These are phyloP conservation scores for Cladosporium austrohemisphaericum DNA, from an alignment of 2,329 filamentous ascomycete genomes.

Conservation along the genomic window DNA sequence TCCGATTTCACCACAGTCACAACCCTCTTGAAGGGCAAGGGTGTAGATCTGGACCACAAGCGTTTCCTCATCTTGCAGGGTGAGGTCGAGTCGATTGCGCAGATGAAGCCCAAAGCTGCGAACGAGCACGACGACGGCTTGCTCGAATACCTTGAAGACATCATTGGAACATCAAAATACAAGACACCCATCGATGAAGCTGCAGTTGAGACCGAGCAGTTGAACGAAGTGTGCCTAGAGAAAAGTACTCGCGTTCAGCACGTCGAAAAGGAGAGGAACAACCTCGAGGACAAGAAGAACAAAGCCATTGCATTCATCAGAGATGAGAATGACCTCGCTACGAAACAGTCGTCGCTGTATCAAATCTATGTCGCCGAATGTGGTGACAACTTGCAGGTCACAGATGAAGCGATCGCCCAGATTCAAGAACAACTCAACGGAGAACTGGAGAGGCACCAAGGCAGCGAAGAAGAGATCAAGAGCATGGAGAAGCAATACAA, in stretches of 20 bases:
- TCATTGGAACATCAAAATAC: constrained; percentile 98
- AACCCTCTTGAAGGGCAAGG: constrained; percentile 76
- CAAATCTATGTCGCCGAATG: constrained; percentile 89
- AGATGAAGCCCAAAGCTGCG: constrained; percentile 96
- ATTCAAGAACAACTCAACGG: constrained; percentile 81
- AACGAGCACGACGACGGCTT: constrained; percentile 96
- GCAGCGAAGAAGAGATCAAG: constrained; percentile 86
- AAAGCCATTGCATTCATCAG: constrained; percentile 83
- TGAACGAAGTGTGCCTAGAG: constrained; percentile 93
- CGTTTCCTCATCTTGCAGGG: constrained; percentile 95
- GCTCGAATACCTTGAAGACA: constrained; percentile 94
- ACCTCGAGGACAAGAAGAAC: constrained; percentile 93
- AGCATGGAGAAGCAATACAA: constrained; percentile 81
- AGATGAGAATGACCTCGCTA: constrained; percentile 86
- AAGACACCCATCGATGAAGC: constrained; percentile 95
- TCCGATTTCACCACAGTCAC: constrained; percentile 93
- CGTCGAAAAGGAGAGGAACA: constrained; percentile 93
- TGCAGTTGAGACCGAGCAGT: constrained; percentile 78
- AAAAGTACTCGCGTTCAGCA: constrained; percentile 95
- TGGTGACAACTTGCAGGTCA: constrained; percentile 81
- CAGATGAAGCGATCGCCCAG: constrained; percentile 83
- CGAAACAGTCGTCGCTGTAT: constrained; percentile 88
- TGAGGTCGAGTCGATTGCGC: constrained; percentile 96
- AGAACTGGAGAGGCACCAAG: constrained; percentile 88
- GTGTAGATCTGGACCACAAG: constrained; percentile 96